Evolutionary conservation across 805 yeast genomes (phyloP), one percentile per base, ranked within the genome.

Genomic region (Candida corydali): DNA sequence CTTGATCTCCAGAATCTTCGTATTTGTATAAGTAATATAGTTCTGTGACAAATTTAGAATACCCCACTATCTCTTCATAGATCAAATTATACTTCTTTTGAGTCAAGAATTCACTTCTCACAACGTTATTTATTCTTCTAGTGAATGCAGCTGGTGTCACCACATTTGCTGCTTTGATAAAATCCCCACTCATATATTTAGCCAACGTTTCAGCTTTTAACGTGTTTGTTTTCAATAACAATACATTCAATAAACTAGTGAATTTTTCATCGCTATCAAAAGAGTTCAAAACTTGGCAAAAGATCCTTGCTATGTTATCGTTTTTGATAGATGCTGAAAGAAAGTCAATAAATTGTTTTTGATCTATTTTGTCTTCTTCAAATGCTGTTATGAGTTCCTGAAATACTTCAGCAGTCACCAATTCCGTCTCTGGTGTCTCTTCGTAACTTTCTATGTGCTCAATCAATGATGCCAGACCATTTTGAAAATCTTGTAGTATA

Each of bases 51-150:
- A 85, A 61, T 46, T 78, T 80, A 9, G 94, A 58, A 57, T 76
- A 88, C 1, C 96, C 97, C 51, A 82, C 87, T 17, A 78, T 64
- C 42, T 83, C 83, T 55, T 89, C 96, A 34, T 78, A 75, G 6
- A 86, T 49, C 12, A 87, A 61, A 40, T 84, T 82, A 60, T 66
- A 86, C 44, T 80, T 76, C 50, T 69, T 69, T 41, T 77, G 65
- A 37, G 78, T 63, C 53, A 65, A 64, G 48, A 61, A 50, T 54
- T 69, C 61, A 50, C 75, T 62, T 55, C 74, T 42, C 52, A 61
- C 47, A 34, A 54, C 39, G 33, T 61, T 49, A 46, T 65, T 60
- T 48, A 66, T 47, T 27, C 61, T 59, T 19, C 61, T 65, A 9
- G 57, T 67, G 26, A 72, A 57, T 25, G 49, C 35, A 11, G 57